phyloP scores from a whole-genome alignment of 2,329 filamentous ascomycete species.

The Huntiella omanensis region DNA sequence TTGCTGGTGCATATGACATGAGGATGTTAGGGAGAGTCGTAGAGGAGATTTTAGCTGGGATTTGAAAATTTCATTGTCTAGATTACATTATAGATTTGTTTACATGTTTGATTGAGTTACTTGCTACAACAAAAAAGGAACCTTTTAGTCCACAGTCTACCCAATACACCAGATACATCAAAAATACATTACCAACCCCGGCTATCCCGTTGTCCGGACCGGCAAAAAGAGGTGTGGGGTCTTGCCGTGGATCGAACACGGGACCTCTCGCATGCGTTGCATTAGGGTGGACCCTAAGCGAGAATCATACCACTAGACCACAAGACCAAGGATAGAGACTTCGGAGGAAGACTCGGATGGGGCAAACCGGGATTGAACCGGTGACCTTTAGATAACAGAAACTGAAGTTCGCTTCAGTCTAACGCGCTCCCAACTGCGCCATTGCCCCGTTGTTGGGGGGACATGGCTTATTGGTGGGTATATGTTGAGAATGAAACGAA shows the following conservation, averaged over 20 bases:
- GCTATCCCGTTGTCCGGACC: no score
- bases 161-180: background rate
- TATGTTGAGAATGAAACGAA: no score
- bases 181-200: background rate
- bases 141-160: background rate
- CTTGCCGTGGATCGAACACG: conserved; percentile 14
- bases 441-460: background rate
- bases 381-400: conserved; percentile 8
- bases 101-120: background rate
- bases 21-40: conserved; percentile 66
- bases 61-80: conserved; percentile 18
- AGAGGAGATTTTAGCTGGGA: conserved; percentile 33
- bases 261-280: conserved; percentile 14
- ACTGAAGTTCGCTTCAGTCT: conserved; percentile 6
- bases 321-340: conserved; percentile 19
- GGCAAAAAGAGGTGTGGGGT: conserved; percentile 1
- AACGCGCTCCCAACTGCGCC: conserved; percentile 6
- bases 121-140: background rate
- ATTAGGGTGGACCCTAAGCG: conserved; percentile 38
- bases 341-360: background rate
- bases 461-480: background rate
- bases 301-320: conserved; percentile 56
- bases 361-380: conserved; percentile 7
- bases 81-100: background rate
- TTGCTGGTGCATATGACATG: conserved; percentile 62